Base-by-base conservation (phyloP, 371 early-diverging fungal species). In the Parasitella parasitica region DNA sequence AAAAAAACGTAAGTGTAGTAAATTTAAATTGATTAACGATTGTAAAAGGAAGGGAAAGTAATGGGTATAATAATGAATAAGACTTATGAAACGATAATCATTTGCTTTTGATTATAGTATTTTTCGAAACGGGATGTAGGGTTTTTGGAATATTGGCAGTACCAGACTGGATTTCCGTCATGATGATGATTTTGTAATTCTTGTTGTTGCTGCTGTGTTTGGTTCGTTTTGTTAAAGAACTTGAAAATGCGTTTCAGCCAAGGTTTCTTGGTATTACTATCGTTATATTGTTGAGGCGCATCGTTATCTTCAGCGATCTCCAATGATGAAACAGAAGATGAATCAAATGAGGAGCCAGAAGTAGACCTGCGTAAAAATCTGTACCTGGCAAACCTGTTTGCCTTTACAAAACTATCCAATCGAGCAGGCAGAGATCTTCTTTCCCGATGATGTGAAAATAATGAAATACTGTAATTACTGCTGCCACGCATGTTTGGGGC, bases 231-330 rank as follows among this genome's bases (percentile, higher is more conserved):
- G 12, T 26, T 53, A 13, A 64, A 53, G 7, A 63, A 50, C 28
- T 64, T 64, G 28, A 64, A 46, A 20, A 64, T 38, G 20, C 64
- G 64, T 16, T 58, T 64, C 24, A 64, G 13, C 58, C 57, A 64
- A 41, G 51, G 57, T 27, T 64, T 63, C 26, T 39, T 51, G 35
- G 15, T 35, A 18, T 53, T 27, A 22, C 13, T 50, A 15, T 43
- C 22, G 16, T 43, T 24, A 24, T 8, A 32, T 46, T 46, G 46
- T 46, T 16, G 16, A 22, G 18, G 46, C 22, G 46, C 46, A 24
- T 46, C 20, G 24, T 46, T 24, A 46, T 46, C 24, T 46, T 46
- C 46, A 22, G 24, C 24, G 3, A 46, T 24, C 24, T 46, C 46
- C 24, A 46, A n/a, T 26, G 62, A 49, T 30, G 48, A 27, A 20